A percentile compares a stretch with the other conserved stretches of the same genome.
These are phyloP conservation scores for Filobasidium floriforme DNA, from an alignment of 768 basidiomycete species.

Conservation along the genomic window DNA sequence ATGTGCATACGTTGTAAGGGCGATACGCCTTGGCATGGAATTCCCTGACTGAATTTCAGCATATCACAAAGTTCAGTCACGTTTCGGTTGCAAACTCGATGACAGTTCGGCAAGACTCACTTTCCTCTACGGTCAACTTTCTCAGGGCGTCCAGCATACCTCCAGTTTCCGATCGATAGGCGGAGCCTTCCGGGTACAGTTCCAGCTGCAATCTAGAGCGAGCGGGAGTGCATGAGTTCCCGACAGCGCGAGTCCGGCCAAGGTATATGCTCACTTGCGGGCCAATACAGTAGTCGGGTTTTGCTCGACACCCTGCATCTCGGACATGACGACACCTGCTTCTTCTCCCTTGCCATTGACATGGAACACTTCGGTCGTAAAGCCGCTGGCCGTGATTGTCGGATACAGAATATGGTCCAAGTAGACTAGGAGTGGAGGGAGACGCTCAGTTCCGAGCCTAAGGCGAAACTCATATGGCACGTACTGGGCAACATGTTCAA, in stretches of 20 bases:
- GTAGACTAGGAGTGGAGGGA: slow-evolving; percentile 77
- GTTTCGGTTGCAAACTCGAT: slow-evolving; percentile 5
- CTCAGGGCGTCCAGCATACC: slow-evolving; percentile 89
- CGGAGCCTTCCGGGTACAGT: slow-evolving; percentile 73
- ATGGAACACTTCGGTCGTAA: slow-evolving; percentile 76
- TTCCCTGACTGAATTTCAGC: slow-evolving; percentile 58
- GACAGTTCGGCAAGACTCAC: slow-evolving; percentile 48
- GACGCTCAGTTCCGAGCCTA: slow-evolving; percentile 19
- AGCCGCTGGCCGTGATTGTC: slow-evolving; percentile 80
- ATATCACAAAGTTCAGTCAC: neutral
- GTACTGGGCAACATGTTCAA: slow-evolving; percentile 46
- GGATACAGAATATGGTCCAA: slow-evolving; percentile 96
- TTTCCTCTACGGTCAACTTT: slow-evolving; percentile 76
- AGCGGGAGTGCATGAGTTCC: slow-evolving; percentile 9
- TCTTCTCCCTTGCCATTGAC: slow-evolving; percentile 83
- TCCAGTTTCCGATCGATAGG: slow-evolving; percentile 92
- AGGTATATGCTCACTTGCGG: slow-evolving; percentile 53
- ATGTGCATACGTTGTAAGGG: slow-evolving; percentile 62
- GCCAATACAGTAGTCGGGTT: slow-evolving; percentile 85
- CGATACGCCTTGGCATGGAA: slow-evolving; percentile 87
- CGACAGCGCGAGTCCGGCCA: neutral
- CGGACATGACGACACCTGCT: slow-evolving; percentile 81
- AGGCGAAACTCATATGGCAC: slow-evolving; percentile 44
- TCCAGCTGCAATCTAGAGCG: slow-evolving; percentile 61
- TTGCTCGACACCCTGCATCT: slow-evolving; percentile 62